A percentile compares a stretch with the other conserved stretches of the same genome.
Evolutionary conservation across 805 yeast species (phyloP).

Genomic region (Metschnikowia lachancei): DNA sequence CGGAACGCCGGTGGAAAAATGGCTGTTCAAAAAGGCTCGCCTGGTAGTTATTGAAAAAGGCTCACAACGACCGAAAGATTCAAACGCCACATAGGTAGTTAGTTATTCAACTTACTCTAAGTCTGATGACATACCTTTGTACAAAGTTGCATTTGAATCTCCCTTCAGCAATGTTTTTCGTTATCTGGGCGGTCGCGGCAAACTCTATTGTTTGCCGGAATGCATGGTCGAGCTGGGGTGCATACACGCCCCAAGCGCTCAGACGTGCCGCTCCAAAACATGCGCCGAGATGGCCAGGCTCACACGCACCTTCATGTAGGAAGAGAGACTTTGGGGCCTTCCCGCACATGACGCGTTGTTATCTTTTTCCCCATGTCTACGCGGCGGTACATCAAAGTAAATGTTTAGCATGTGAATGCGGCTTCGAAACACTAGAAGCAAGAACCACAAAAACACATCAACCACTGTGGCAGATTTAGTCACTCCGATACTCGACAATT

Average conservation of each 20-base stretch:
- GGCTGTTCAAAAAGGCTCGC: no score
- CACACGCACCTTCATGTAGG: constrained; percentile 1
- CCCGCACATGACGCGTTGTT: constrained; percentile 4
- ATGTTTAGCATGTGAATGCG: background rate
- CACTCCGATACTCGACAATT: constrained; percentile 48
- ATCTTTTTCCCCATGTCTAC: background rate
- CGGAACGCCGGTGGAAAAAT: no score
- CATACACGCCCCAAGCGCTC: background rate
- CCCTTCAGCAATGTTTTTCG: background rate
- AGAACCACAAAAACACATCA: no score
- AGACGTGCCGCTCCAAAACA: background rate
- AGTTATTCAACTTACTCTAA: no score
- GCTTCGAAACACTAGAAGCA: no score
- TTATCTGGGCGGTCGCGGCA: constrained; percentile 1
- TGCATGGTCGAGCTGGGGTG: constrained; percentile 8
- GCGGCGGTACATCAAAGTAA: background rate
- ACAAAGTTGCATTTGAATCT: no score
- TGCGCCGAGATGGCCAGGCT: constrained; percentile 5
- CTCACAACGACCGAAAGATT: no score
- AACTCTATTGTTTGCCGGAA: constrained; percentile 2
- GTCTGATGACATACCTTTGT: no score
- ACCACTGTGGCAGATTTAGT: no score
- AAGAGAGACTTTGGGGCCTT: background rate
- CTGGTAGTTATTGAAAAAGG: no score
- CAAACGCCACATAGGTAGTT: no score